Evolutionary conservation across 441 rosid genomes (phyloP), one percentile per base, ranked within the genome.

Genomic region (Flueggea neowawraea): DNA sequence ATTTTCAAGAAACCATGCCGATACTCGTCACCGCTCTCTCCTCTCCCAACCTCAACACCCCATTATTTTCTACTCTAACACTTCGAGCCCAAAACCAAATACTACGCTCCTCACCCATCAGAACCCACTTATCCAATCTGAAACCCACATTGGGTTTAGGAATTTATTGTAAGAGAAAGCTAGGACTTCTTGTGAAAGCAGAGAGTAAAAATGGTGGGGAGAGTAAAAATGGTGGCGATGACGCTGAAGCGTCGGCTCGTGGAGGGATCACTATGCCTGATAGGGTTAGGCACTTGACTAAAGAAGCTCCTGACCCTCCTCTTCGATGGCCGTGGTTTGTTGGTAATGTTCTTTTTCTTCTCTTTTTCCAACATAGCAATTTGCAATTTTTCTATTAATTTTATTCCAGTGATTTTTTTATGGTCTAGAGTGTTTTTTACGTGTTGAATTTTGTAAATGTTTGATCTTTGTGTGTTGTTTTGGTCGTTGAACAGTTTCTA

Each of bases 211-310:
- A n/a, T n/a, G 68, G 63, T 57, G 71, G 71, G 31, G 69, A 78
- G 58, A 55, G 12, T 12, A 17, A 52, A 4, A 68, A 58, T 52
- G 65, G 41, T 57, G 69, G 16, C 56, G 73, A 52, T 53, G 64
- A 55, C 52, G 84, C 71, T 31, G 88, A 84, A 62, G 69, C 32
- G 54, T 69, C 77, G 65, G 87, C 83, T 55, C 82, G 87, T 61
- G 82, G 85, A 43, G 85, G 80, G 71, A 89, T 91, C 70, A 84
- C 98, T 28, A 75, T 89, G 91, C 94, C 91, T 66, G 94, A 86
- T 66, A 81, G 94, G 73, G 87, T 92, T 69, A 80, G 89, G 73
- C 73, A 89, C 79, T 69, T 92, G 75, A 86, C 90, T 69, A 84
- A 79, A 78, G 88, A 89, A 82, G 94, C 84, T 6, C 90, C 89